Conservation (phyloP, 805 yeast species). For the Metschnikowia reukaufii region DNA sequence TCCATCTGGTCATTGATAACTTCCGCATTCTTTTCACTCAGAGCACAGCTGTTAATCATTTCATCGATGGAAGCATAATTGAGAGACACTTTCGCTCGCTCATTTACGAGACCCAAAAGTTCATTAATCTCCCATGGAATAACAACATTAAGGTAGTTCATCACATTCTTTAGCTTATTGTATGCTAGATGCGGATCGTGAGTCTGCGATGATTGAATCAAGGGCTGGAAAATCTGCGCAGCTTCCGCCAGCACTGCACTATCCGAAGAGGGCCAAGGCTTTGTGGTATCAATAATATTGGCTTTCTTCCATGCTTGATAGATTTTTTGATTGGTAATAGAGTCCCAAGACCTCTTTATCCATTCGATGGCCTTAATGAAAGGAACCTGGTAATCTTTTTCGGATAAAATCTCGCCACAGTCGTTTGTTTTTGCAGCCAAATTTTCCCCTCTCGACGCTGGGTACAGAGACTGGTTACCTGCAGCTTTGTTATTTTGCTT, state of each 20-base stretch:
- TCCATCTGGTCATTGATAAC: not conserved
- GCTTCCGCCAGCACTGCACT: constrained; percentile 15
- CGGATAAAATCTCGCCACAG: constrained; percentile 33
- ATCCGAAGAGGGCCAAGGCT: constrained; percentile 32
- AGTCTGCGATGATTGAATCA: constrained; percentile 11
- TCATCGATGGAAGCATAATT: constrained; percentile 60
- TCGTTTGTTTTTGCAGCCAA: constrained; percentile 1
- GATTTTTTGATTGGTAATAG: constrained; percentile 33
- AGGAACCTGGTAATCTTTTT: constrained; percentile 46
- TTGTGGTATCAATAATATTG: constrained; percentile 28
- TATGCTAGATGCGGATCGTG: constrained; percentile 31
- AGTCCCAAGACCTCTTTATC: constrained; percentile 58
- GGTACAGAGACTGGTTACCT: constrained; percentile 9
- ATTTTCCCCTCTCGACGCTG: not conserved
- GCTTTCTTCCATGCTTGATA: constrained; percentile 37
- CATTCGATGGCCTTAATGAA: constrained; percentile 58
- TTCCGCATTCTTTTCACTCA: constrained; percentile 32
- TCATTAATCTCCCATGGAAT: constrained; percentile 60
- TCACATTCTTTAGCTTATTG: constrained; percentile 45
- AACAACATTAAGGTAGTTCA: constrained; percentile 47
- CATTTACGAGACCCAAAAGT: constrained; percentile 50
- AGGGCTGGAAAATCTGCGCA: constrained; percentile 12
- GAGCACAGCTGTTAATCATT: constrained; percentile 58
- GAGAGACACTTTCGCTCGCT: constrained; percentile 40
- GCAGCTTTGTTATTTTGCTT: constrained; percentile 15